Evolutionary conservation across 306 rosid genomes (phyloP), one percentile per base, ranked within the genome.

Genomic region (Citrullus colocynthis): DNA sequence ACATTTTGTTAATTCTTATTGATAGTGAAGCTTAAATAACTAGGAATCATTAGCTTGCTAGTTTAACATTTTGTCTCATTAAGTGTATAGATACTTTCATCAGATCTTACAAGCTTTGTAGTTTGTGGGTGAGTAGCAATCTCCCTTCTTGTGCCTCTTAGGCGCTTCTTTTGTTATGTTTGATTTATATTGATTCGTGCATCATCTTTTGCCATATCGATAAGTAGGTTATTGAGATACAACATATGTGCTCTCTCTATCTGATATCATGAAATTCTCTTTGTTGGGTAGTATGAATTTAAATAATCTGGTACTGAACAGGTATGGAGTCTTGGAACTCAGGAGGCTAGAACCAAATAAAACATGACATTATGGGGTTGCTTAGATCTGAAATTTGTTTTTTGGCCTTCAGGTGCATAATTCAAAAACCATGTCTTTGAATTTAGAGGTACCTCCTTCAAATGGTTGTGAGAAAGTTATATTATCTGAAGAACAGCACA

Each of bases 401-500:
- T 71, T 21, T 82, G 81, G 73, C 4, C 59, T 81, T 61, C 73
- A 79, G 85, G 84, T 78, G 72, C 77, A 73, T 78, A 81, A 60
- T 58, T 45, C 64, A 74, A 73, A 37, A 81, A 80, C 65, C 78
- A 94, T 91, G 98, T 89, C 87, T 81, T 75, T 64, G 24, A 81
- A 84, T 75, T 76, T 74, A 71, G 89, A 88, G 86, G 84, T 84
- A 69, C 73, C 88, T 57, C 18, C 86, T 85, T 81, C 94, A 21
- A 88, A 84, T 21, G 93, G 87, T 44, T 61, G 63, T 36, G 92
- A 84, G 80, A 88, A 75, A 55, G 65, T 72, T 72, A 16, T 84
- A 57, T 17, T 78, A 78, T 69, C 83, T 42, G 89, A 84, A 78
- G 98, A 92, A 76, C 91, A 86, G 84, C 93, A 86, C 74, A 83